Base-by-base conservation (phyloP, 108 stramenopile species). In the Cyclotella sp. region DNA sequence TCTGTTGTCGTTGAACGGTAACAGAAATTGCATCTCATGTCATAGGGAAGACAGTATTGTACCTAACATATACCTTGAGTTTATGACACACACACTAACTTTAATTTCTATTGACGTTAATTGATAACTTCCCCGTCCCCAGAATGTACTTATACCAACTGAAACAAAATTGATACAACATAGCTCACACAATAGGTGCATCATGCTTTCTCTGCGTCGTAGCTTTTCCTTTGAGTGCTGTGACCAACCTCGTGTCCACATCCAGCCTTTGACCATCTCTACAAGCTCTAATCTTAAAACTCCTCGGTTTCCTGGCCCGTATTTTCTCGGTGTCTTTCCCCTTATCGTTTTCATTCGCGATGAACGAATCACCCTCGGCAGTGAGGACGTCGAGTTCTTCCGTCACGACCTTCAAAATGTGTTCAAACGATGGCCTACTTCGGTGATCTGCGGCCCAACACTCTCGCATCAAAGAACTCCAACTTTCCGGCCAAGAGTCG, bases 401-500 rank as follows among this genome's bases (percentile, higher is more conserved):
- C 41, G 86, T 81, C 62, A 95, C 67, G 27, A 75, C 72, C 11
- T 67, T 61, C 39, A 82, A 74, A 77, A 95, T 89, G 11, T 85
- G 74, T 18, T 86, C 87, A 85, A 95, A 95, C 54, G 87, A 69
- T 18, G 92, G 92, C 21, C 95, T 85, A 61, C 27, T 61, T 1
- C 44, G 24, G 30, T 68, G 52, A 57, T 90, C 89, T 8, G 80
- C 60, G 18, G 84, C 43, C 95, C 95, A 95, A 63, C 88, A 90
- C 60, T 77, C 63, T 18, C 76, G 73, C 92, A 93, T 93, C 27
- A 95, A 62, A 44, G 87, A 79, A 14, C 68, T 65, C 95, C 95
- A 95, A 47, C 81, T 64, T 53, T 75, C 53, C n/a, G 95, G 95
- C 95, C 95, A 95, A 19, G 92, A 89, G 43, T 78, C 19, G 29